Evolutionary conservation across 2,329 filamentous ascomycete species (phyloP).

Genomic region (Hymenotorrendiella dingleyae): DNA sequence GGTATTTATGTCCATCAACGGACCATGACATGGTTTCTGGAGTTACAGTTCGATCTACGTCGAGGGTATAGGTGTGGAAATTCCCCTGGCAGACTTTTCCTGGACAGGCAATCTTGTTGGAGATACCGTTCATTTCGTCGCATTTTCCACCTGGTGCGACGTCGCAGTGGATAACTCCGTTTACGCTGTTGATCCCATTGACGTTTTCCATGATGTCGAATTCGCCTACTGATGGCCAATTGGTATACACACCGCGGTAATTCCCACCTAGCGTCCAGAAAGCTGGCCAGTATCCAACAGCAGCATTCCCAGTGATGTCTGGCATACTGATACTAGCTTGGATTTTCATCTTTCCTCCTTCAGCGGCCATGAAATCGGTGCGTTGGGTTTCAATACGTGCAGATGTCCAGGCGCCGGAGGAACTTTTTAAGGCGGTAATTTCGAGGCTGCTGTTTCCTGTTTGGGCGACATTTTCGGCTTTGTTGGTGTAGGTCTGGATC

Average conservation of each 20-base stretch:
- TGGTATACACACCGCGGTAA: conserved; percentile 34
- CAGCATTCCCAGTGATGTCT: conserved; percentile 21
- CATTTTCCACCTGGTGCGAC: conserved; percentile 35
- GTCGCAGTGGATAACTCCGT: conserved; percentile 40
- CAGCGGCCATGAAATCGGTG: conserved; percentile 31
- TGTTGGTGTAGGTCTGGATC: conserved; percentile 40
- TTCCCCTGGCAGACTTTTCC: neutral
- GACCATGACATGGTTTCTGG: conserved; percentile 33
- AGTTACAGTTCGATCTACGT: conserved; percentile 29
- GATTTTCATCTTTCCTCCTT: conserved; percentile 33
- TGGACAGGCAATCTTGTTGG: conserved; percentile 29
- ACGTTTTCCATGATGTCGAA: conserved; percentile 40
- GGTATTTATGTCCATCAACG: conserved; percentile 28
- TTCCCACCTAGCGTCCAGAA: conserved; percentile 40
- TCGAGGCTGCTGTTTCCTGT: conserved; percentile 33
- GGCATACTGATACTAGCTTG: conserved; percentile 36
- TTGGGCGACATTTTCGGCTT: conserved; percentile 36
- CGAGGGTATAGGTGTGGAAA: neutral
- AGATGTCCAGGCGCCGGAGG: conserved; percentile 36
- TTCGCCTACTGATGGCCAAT: conserved; percentile 40
- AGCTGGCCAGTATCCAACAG: conserved; percentile 40
- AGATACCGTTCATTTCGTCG: conserved; percentile 37
- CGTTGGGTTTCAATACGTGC: conserved; percentile 38
- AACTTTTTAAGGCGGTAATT: conserved; percentile 32
- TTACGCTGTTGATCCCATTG: conserved; percentile 34